A percentile compares a stretch with the other conserved stretches of the same genome.
These are phyloP conservation scores for Tuber calosporum DNA, from an alignment of 495 filamentous ascomycete genomes.

Conservation along the genomic window DNA sequence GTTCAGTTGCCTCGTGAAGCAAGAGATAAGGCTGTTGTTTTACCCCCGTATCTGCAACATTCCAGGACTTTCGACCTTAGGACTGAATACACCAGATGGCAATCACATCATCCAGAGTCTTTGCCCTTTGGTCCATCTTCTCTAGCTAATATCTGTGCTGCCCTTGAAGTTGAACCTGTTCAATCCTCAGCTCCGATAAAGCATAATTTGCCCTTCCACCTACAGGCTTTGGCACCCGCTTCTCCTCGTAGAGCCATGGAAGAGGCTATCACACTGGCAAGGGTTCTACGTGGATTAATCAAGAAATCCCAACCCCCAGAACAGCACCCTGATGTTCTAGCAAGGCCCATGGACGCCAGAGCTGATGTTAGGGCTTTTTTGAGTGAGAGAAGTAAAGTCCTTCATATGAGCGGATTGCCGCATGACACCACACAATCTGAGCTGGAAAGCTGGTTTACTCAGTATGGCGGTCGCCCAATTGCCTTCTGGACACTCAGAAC, in stretches of 20 bases:
- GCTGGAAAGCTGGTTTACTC: conserved; percentile 97
- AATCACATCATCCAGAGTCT: conserved; percentile 94
- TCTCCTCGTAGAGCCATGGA: conserved; percentile 98
- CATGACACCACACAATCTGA: conserved; percentile 98
- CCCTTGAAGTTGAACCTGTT: conserved; percentile 92
- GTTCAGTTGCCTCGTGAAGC: conserved; percentile 96
- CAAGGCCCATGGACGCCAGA: conserved; percentile 89
- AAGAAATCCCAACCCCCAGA: conserved; percentile 90
- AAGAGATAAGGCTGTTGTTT: conserved; percentile 91
- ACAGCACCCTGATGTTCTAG: conserved; percentile 85
- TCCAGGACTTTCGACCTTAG: conserved; percentile 93
- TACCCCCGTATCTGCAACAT: conserved; percentile 95
- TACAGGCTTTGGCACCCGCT: conserved; percentile 90
- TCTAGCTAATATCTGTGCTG: conserved; percentile 93
- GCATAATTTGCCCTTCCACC: conserved; percentile 94
- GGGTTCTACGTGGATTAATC: conserved; percentile 83
- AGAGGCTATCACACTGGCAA: conserved; percentile 86
- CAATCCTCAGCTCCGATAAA: conserved; percentile 96
- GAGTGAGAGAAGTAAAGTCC: conserved; percentile 88
- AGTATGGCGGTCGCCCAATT: conserved; percentile 96
- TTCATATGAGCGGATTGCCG: conserved; percentile 92
- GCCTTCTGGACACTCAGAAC: conserved; percentile 98
- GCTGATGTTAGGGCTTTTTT: conserved; percentile 96
- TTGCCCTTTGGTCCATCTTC: conserved; percentile 92
- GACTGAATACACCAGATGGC: conserved; percentile 96